Evolutionary conservation across 371 early-diverging fungal genomes (phyloP).

Genomic region (Rhizopus stolonifer): DNA sequence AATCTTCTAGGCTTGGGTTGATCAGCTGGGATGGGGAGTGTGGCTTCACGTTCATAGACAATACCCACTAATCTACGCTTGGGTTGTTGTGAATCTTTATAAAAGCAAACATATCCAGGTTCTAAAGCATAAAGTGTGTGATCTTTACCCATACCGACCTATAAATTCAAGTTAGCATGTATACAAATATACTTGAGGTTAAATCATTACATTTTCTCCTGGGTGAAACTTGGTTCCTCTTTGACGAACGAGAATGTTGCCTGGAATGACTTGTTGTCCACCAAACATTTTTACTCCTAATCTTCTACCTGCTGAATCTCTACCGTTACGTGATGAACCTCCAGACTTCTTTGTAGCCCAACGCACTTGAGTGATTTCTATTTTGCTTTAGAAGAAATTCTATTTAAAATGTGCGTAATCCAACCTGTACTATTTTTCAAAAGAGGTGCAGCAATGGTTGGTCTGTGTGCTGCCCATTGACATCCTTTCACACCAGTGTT

Average conservation of each 20-base stretch:
- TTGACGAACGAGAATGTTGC: conserved; percentile 92
- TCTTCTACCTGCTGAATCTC: conserved; percentile 92
- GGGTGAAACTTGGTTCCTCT: conserved; percentile 91
- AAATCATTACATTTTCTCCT: conserved; percentile 76
- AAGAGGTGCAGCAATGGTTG: conserved; percentile 9
- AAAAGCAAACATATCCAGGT: conserved; percentile 86
- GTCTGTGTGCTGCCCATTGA: conserved; percentile 7
- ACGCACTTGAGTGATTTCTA: conserved; percentile 65
- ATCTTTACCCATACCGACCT: conserved; percentile 90
- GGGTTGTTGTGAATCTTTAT: conserved; percentile 68
- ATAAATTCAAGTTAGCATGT: background rate
- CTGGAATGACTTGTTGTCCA: conserved; percentile 80
- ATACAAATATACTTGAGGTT: conserved; percentile 1
- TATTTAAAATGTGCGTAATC: background rate
- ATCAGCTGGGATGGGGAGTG: conserved; percentile 63
- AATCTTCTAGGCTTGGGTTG: conserved; percentile 76
- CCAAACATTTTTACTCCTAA: conserved; percentile 91
- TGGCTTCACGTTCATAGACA: conserved; percentile 61
- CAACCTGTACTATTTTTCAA: conserved; percentile 22
- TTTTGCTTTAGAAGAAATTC: conserved; percentile 1
- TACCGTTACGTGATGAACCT: conserved; percentile 90
- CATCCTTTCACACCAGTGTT: conserved; percentile 3
- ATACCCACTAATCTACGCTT: conserved; percentile 82
- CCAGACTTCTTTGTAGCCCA: conserved; percentile 92
- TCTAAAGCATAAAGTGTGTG: conserved; percentile 86